These are phyloP conservation scores for Geranium brycei DNA, from an alignment of 345 rosid species.

Conservation along the genomic window DNA sequence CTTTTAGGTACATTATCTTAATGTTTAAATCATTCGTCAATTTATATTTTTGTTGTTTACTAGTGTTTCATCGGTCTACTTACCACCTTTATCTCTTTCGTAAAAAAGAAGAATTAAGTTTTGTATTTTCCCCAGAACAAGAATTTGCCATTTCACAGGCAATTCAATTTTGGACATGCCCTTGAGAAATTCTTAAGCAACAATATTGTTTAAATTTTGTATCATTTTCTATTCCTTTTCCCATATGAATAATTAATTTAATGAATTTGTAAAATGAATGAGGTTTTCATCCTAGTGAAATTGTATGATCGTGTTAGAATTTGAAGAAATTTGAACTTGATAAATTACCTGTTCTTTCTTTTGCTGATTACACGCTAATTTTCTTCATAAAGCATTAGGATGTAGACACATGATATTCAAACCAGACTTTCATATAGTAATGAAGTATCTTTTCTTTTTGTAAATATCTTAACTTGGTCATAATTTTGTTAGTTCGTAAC, in stretches of 20 bases:
- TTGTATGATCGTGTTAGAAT: too few relatives aligned
- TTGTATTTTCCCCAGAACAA: not conserved
- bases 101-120: not conserved
- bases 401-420: not conserved
- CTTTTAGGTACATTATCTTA: constrained; percentile 50
- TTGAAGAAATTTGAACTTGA: not conserved
- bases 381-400: not conserved
- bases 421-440: not conserved
- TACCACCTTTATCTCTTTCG: not conserved
- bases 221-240: too few relatives aligned
- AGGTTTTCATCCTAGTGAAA: too few relatives aligned
- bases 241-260: too few relatives aligned
- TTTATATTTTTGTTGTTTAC: not conserved
- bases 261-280: too few relatives aligned
- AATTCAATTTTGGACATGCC: not conserved
- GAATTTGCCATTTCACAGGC: not conserved
- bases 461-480: not conserved
- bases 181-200: too few relatives aligned
- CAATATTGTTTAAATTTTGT: too few relatives aligned
- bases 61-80: too few relatives aligned
- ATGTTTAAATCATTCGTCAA: not conserved
- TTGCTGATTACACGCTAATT: constrained; percentile 4
- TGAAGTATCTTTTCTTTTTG: constrained; percentile 1
- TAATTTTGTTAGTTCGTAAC: not conserved
- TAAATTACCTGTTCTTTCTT: not conserved